Evolutionary conservation across 2,329 filamentous ascomycete species (phyloP).

Genomic region (Talaromyces sp.): DNA sequence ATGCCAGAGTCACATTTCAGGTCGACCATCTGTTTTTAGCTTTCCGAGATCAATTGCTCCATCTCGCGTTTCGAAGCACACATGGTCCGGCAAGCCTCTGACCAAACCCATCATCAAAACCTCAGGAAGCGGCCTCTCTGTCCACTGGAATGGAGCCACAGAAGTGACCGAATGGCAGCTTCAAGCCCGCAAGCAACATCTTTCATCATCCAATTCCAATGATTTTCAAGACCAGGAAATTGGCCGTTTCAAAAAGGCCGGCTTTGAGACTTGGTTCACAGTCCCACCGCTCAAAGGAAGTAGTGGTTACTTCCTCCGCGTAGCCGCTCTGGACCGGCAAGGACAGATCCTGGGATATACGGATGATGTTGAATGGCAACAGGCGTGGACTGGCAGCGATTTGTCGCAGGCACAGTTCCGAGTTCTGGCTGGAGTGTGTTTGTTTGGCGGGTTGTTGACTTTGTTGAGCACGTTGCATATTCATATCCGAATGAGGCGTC

Average conservation of each 20-base stretch:
- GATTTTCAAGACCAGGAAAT: conserved; percentile 7
- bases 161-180: conserved; percentile 32
- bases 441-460: conserved; percentile 6
- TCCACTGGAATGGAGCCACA: conserved; percentile 46
- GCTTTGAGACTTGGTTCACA: conserved; percentile 29
- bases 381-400: conserved; percentile 6
- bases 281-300: conserved; percentile 16
- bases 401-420: conserved; percentile 2
- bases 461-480: conserved; percentile 7
- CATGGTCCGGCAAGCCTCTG: conserved; percentile 50
- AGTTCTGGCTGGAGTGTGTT: conserved; percentile 1
- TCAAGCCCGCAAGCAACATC: conserved; percentile 15
- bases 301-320: conserved; percentile 16
- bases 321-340: conserved; percentile 20
- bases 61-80: conserved; percentile 51
- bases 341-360: conserved; percentile 2
- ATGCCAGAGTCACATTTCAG: conserved; percentile 38
- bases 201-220: conserved; percentile 4
- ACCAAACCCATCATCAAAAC: conserved; percentile 26
- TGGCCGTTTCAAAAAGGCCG: conserved; percentile 19
- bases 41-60: conserved; percentile 43
- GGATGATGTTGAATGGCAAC: background rate
- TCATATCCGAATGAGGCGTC: background rate
- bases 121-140: conserved; percentile 30
- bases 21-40: conserved; percentile 29